phyloP scores from a whole-genome alignment of 306 rosid genomes.

The Cotoneaster glaucophyllus region DNA sequence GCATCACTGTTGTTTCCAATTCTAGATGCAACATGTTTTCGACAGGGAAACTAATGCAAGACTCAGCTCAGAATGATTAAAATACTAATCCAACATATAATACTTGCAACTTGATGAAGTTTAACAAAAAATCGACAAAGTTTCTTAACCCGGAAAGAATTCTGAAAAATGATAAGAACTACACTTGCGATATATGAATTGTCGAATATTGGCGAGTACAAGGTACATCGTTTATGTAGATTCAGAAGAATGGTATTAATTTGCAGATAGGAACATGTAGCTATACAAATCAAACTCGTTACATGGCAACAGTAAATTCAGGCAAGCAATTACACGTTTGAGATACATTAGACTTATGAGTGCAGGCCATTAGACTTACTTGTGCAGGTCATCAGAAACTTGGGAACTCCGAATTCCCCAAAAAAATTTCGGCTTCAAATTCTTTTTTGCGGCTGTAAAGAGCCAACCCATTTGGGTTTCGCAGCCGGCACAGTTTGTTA shows the following conservation, averaged over 20 bases:
- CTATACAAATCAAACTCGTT: constrained; percentile 5
- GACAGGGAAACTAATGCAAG: neutral
- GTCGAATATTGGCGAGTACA: neutral
- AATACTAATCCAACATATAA: neutral
- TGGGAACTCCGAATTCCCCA: constrained; percentile 85
- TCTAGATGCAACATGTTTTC: neutral
- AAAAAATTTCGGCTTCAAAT: constrained; percentile 62
- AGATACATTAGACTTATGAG: neutral
- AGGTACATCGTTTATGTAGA: neutral
- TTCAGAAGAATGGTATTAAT: neutral
- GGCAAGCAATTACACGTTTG: neutral
- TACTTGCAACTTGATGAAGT: neutral
- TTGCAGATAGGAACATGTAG: neutral
- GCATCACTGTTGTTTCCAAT: neutral
- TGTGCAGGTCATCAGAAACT: constrained; percentile 51
- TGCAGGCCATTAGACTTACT: constrained; percentile 4
- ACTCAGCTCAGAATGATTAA: neutral
- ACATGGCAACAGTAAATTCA: neutral
- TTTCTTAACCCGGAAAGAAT: neutral
- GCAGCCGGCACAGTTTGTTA: constrained; percentile 63
- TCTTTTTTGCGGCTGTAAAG: constrained; percentile 62
- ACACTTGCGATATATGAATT: neutral
- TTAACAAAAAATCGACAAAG: neutral
- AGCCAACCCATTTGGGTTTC: constrained; percentile 81
- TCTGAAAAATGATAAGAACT: neutral